phyloP scores from a whole-genome alignment of 441 rosid species.

The Populus hybrid region DNA sequence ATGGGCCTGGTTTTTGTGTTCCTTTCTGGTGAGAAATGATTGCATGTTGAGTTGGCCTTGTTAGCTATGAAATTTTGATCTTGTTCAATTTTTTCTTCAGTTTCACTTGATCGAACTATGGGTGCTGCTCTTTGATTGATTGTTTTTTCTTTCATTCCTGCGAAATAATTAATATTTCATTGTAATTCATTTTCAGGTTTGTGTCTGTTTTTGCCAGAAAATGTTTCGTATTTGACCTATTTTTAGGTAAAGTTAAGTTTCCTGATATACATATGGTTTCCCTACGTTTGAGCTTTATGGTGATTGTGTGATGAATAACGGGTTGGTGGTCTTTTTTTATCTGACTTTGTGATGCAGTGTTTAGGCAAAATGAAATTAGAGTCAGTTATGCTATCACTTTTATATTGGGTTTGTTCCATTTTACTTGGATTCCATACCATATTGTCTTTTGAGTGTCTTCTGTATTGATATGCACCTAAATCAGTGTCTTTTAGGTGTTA shows the following conservation, averaged over 20 bases:
- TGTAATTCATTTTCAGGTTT: neutral
- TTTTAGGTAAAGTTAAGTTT: constrained; percentile 1
- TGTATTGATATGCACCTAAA: neutral
- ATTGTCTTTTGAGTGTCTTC: neutral
- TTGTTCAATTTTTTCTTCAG: neutral
- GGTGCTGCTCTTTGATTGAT: constrained; percentile 15
- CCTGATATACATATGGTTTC: neutral
- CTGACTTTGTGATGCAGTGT: neutral
- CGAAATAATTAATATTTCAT: neutral
- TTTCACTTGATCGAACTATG: constrained; percentile 2
- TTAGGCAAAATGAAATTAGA: neutral
- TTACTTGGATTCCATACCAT: neutral
- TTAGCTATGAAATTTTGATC: neutral
- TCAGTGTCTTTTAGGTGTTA: neutral
- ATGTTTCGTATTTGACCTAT: constrained; percentile 4
- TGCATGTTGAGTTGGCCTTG: constrained; percentile 1
- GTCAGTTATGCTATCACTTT: neutral
- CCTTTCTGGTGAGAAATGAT: constrained; percentile 8
- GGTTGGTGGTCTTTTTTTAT: constrained; percentile 10
- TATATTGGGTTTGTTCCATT: neutral
- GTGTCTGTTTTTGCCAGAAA: constrained; percentile 7
- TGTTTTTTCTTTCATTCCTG: neutral
- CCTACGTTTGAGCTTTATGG: neutral
- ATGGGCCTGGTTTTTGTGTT: neutral
- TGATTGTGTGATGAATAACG: neutral